Evolutionary conservation across 2,329 filamentous ascomycete genomes (phyloP).

Genomic region (Neonectria coccinea): DNA sequence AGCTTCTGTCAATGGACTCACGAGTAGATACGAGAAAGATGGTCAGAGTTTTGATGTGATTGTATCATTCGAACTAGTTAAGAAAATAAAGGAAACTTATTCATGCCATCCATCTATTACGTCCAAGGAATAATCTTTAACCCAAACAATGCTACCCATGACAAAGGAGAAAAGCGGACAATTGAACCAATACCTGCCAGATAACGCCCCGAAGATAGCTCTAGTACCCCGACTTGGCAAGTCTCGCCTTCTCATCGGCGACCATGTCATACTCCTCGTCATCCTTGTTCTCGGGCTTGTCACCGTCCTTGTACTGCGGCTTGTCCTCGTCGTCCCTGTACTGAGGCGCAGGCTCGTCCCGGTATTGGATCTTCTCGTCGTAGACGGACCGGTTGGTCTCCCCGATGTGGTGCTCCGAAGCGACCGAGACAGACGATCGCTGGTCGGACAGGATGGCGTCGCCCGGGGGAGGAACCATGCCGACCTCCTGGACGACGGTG

Average conservation of each 20-base stretch:
- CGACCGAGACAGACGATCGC: slow-evolving; percentile 18
- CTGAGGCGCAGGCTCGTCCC: slow-evolving; percentile 28
- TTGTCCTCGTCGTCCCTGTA: slow-evolving; percentile 33
- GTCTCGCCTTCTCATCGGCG: slow-evolving; percentile 44
- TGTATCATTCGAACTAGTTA: neutral
- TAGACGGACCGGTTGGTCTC: neutral
- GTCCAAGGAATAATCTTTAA: neutral
- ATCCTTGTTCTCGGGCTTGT: slow-evolving; percentile 20
- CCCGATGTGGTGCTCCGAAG: slow-evolving; percentile 1
- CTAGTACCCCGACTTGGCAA: slow-evolving; percentile 42
- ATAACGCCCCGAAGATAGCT: neutral
- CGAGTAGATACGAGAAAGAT: neutral
- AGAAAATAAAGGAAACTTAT: neutral
- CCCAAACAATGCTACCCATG: neutral
- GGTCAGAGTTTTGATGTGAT: neutral
- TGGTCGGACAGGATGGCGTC: slow-evolving; percentile 48
- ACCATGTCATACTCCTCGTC: slow-evolving; percentile 34
- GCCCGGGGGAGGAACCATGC: slow-evolving; percentile 34
- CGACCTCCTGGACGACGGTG: slow-evolving; percentile 45
- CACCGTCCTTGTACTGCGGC: slow-evolving; percentile 32
- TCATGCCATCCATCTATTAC: neutral
- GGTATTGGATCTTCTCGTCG: slow-evolving; percentile 29
- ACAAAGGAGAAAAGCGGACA: slow-evolving; percentile 6
- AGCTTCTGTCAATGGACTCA: neutral
- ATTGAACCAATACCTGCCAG: neutral